phyloP scores from a whole-genome alignment of 345 rosid genomes.

The Gossypium mustelinum region DNA sequence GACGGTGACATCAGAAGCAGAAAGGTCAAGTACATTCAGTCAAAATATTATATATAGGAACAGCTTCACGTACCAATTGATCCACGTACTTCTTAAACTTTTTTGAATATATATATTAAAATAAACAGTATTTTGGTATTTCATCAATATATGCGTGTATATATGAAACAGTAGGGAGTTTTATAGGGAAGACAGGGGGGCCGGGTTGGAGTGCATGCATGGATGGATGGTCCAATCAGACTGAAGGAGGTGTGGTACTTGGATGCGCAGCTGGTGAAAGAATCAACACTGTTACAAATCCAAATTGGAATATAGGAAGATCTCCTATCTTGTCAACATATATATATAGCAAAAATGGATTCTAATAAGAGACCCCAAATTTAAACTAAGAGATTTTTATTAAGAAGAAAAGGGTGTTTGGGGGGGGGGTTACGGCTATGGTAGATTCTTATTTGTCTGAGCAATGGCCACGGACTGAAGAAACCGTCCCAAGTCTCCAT shows the following conservation, averaged over 20 bases:
- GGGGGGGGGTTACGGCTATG: background rate
- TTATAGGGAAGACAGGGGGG: background rate
- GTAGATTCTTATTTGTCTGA: slow-evolving; percentile 10
- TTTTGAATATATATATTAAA: background rate
- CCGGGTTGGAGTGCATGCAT: slow-evolving; percentile 1
- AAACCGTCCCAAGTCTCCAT: background rate
- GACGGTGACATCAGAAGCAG: background rate
- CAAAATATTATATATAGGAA: background rate
- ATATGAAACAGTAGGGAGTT: background rate
- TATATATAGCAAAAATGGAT: background rate
- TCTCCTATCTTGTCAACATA: slow-evolving; percentile 29
- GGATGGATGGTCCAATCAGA: slow-evolving; percentile 19
- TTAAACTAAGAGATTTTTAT: background rate
- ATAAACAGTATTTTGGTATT: background rate
- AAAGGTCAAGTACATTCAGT: background rate
- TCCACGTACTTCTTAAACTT: background rate
- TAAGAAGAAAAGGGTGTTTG: background rate
- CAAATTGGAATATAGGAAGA: slow-evolving; percentile 26
- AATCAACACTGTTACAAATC: slow-evolving; percentile 24
- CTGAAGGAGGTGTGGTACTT: background rate
- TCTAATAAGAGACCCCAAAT: background rate
- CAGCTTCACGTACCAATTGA: background rate
- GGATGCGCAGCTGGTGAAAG: background rate
- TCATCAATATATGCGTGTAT: background rate
- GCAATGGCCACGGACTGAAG: background rate